Evolutionary conservation across 1,139 yeast genomes (phyloP).

Genomic region (Suhomyces coccinellae): DNA sequence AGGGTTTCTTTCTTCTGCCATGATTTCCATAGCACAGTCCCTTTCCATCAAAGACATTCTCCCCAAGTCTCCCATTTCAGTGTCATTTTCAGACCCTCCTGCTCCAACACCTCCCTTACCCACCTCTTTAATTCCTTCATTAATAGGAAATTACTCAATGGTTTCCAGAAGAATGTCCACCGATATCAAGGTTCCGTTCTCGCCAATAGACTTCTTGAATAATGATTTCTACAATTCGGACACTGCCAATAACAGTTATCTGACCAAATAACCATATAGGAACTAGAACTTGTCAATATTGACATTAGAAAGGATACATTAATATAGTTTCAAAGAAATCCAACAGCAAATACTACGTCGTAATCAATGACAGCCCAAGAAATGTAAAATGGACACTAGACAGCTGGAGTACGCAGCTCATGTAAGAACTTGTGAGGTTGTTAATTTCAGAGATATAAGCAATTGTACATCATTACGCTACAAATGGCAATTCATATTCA

Average conservation of each 20-base stretch:
- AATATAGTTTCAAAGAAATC: no score
- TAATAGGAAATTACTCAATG: slow-evolving; percentile 43
- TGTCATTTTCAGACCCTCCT: slow-evolving; percentile 6
- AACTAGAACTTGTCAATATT: not conserved
- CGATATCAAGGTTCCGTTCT: slow-evolving; percentile 41
- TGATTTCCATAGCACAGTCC: slow-evolving; percentile 24
- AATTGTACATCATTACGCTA: no score
- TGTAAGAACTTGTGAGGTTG: no score
- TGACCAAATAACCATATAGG: not conserved
- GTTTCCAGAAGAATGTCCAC: slow-evolving; percentile 38
- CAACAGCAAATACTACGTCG: no score
- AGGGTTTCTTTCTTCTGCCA: slow-evolving; percentile 18
- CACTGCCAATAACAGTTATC: not conserved
- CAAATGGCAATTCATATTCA: no score
- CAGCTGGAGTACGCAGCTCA: no score
- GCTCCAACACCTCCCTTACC: slow-evolving; percentile 23
- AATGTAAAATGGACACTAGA: no score
- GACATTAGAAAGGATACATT: no score
- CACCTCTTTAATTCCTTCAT: slow-evolving; percentile 44
- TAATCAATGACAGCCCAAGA: no score
- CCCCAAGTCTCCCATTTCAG: slow-evolving; percentile 5
- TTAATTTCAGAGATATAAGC: no score
- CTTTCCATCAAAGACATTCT: slow-evolving; percentile 15
- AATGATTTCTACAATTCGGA: slow-evolving; percentile 25
- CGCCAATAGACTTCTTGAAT: slow-evolving; percentile 44